Evolutionary conservation across 768 basidiomycete genomes (phyloP), one percentile per base, ranked within the genome.

Genomic region (Collybiopsis luxurians): DNA sequence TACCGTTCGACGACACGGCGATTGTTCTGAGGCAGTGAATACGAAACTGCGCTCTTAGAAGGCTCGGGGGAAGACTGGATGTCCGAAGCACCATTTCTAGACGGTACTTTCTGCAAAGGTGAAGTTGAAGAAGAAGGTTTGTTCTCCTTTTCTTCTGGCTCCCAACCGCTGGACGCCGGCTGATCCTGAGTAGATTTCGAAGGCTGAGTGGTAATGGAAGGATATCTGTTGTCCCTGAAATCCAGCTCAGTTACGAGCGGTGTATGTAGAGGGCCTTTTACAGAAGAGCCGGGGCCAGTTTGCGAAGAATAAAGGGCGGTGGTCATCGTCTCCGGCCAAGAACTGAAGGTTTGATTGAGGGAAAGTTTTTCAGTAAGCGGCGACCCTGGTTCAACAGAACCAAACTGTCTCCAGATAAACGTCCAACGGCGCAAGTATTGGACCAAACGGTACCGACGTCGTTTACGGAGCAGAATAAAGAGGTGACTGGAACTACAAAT

Each of bases 221-320:
- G 61, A 52, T 87, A 86, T 66, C 86, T 77, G 66, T 79, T 81
- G 73, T 87, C 87, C 63, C 78, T 76, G 68, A 83, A 79, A 69
- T 85, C 83, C 60, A 83, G 75, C 56, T 86, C 86, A 56, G 80
- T 73, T 67, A 85, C 77, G 57, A 87, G 75, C 40, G 77, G 71
- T 42, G 60, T 43, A 58, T 67, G 69, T 39, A 12, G 36, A 58
- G 76, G 64, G 63, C 67, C 45, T 4, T 23, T 52, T 36, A 21
- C 71, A 34, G 31, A 13, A 42, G 72, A 59, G 62, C 69, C 67
- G 9, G 74, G 62, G 30, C 70, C 66, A 56, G 73, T 76, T 61
- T 75, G 72, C 56, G 74, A 61, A 38, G 75, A 70, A 59, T 79
- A 81, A 60, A 84, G 71, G 53, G 80, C 70, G 55, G 84, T 74